Base-by-base conservation (phyloP, 2,329 filamentous ascomycete genomes). In the Penicillium sclerotiorum region DNA sequence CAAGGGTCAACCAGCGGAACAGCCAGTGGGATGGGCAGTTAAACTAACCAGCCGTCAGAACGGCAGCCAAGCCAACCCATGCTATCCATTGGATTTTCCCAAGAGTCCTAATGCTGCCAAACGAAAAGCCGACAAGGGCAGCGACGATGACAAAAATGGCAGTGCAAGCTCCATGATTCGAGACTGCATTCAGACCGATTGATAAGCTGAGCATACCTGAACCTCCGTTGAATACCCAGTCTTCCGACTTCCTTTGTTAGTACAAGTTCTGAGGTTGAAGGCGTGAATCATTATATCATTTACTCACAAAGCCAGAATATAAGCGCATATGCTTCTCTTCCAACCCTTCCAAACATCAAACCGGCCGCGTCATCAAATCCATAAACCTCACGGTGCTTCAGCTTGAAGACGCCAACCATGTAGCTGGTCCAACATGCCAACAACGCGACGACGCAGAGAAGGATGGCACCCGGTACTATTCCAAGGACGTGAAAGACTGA, bases 361-460 rank as follows among this genome's bases (percentile, higher is more conserved):
- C 66, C 67, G 5, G 80, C 80, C 0, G 79, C 80, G 49, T 83
- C 80, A 36, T 80, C 80, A 68, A 83, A 81, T 39, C 76, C 77
- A 58, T 83, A 81, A 1, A 82, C 79, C 51, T 80, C 72, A 1
- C 75, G 76, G 56, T 83, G 80, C 5, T 69, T 65, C 20, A 80
- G 55, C 58, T 83, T 83, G 68, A 82, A 82, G 2, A 37, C 36
- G 7, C 60, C 77, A 7, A 80, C 67, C 17, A 78, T 73, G 55
- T 76, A 78, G 42, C 69, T 67, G 4, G 75, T 75, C 77, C 77
- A 80, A 2, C 72, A 75, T 0, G 76, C 77, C 50, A 79, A 76
- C 13, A 18, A 49, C 2, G 68, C 73, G 23, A 80, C 68, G 4
- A 59, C 52, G 6, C 71, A 33, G 8, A 80, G 61, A 32, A 68